Evolutionary conservation across 1,139 yeast species (phyloP).

Genomic region (Hansenula sp.): DNA sequence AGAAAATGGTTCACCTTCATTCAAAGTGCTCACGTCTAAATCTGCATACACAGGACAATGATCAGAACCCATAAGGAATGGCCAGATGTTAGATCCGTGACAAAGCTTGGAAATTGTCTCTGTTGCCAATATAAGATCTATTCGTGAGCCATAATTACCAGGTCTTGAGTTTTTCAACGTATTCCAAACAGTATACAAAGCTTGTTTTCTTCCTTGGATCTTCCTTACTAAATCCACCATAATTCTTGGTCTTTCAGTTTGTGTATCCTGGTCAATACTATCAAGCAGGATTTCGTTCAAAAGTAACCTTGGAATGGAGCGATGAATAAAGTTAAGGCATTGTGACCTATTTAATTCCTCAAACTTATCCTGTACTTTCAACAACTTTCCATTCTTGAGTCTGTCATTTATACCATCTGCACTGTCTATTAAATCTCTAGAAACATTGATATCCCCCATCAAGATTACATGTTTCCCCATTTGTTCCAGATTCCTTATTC

Average conservation of each 20-base stretch:
- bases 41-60: conserved; percentile 91
- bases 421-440: conserved; percentile 75
- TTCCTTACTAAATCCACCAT: conserved; percentile 65
- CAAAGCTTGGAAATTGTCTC: conserved; percentile 31
- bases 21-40: conserved; percentile 29
- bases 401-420: conserved; percentile 62
- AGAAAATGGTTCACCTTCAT: background rate
- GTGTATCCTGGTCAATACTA: conserved; percentile 22
- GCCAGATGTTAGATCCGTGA: conserved; percentile 58
- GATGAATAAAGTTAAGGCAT: conserved; percentile 35
- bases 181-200: conserved; percentile 92
- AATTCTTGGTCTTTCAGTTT: conserved; percentile 26
- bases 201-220: conserved; percentile 47
- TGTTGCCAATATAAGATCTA: conserved; percentile 67
- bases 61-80: conserved; percentile 77
- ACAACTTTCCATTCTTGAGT: conserved; percentile 23
- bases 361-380: conserved; percentile 20
- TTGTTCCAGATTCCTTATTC: conserved; percentile 50
- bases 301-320: conserved; percentile 37
- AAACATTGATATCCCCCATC: conserved; percentile 85
- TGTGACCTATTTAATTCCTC: conserved; percentile 37
- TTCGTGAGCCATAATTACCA: conserved; percentile 80
- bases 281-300: conserved; percentile 35
- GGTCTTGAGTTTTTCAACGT: conserved; percentile 75
- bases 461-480: conserved; percentile 66